These are phyloP conservation scores for Lactifluus pinguis DNA, from an alignment of 768 basidiomycete species.

Conservation along the genomic window DNA sequence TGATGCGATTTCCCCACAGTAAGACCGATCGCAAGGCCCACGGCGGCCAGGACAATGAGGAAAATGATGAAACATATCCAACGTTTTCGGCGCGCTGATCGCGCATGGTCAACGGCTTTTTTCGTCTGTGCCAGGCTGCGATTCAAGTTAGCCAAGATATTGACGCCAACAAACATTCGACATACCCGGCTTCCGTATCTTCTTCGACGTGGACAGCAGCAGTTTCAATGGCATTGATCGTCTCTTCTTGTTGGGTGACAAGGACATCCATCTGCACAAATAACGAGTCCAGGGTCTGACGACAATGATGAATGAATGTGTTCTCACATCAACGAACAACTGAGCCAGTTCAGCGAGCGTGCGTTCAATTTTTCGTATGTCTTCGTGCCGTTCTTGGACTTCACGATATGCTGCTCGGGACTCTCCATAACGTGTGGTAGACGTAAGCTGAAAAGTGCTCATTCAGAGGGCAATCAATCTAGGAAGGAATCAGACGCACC, in stretches of 20 bases:
- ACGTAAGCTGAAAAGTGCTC: conserved; percentile 43
- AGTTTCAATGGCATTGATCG: conserved; percentile 52
- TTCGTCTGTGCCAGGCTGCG: conserved; percentile 52
- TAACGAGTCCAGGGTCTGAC: neutral
- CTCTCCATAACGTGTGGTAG: conserved; percentile 75
- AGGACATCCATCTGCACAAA: conserved; percentile 60
- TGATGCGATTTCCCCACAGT: conserved; percentile 16
- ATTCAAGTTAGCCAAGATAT: neutral
- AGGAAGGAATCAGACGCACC: conserved; percentile 31
- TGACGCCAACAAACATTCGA: neutral
- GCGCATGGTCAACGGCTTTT: conserved; percentile 58
- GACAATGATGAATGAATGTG: neutral
- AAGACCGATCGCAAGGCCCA: conserved; percentile 53
- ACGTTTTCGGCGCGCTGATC: conserved; percentile 66
- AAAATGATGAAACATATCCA: conserved; percentile 77
- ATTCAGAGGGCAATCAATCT: neutral
- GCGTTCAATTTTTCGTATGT: conserved; percentile 75
- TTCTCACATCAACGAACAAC: conserved; percentile 70
- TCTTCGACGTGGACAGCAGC: conserved; percentile 53
- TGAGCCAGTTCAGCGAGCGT: conserved; percentile 86
- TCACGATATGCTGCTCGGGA: conserved; percentile 76
- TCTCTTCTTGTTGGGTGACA: conserved; percentile 73
- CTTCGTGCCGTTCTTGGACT: conserved; percentile 82
- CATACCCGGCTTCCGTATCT: conserved; percentile 67
- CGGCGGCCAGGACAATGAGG: conserved; percentile 44